Conservation (phyloP, 2,329 filamentous ascomycete genomes). For the Coleophoma cylindrospora region DNA sequence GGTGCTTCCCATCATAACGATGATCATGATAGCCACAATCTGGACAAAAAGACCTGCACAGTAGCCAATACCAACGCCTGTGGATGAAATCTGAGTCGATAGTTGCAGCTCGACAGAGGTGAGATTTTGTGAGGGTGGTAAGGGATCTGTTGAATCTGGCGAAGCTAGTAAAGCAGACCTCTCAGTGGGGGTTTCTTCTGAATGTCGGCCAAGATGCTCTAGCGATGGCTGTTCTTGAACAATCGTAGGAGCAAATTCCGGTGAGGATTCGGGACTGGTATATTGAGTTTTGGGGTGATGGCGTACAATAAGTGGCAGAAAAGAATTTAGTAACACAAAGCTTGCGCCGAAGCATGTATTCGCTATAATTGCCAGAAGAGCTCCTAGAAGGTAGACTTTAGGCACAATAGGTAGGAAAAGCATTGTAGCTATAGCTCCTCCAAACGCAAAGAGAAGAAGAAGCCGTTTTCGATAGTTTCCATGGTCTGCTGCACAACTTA, state of each 20-base stretch:
- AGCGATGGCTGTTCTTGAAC: slow-evolving; percentile 12
- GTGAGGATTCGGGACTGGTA: slow-evolving; percentile 15
- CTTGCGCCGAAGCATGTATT: slow-evolving; percentile 95
- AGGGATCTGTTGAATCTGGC: slow-evolving; percentile 13
- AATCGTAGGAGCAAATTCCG: slow-evolving; percentile 16
- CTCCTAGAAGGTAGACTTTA: slow-evolving; percentile 73
- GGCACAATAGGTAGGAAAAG: slow-evolving; percentile 76
- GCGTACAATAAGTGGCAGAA: slow-evolving; percentile 83
- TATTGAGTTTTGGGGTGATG: slow-evolving; percentile 55
- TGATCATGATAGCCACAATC: slow-evolving; percentile 70
- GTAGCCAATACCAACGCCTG: slow-evolving; percentile 92
- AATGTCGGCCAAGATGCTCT: slow-evolving; percentile 3
- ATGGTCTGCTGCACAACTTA: slow-evolving; percentile 94
- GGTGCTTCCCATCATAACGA: slow-evolving; percentile 68
- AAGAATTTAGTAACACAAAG: slow-evolving; percentile 93
- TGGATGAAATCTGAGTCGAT: slow-evolving; percentile 86
- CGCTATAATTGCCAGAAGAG: slow-evolving; percentile 78
- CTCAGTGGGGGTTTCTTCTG: slow-evolving; percentile 30
- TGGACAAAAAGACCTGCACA: slow-evolving; percentile 81
- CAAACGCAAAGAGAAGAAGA: slow-evolving; percentile 76
- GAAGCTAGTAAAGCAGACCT: slow-evolving; percentile 39
- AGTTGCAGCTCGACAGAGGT: slow-evolving; percentile 68
- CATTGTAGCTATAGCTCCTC: slow-evolving; percentile 81
- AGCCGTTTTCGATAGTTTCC: slow-evolving; percentile 87
- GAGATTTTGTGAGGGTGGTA: slow-evolving; percentile 39